Conservation (phyloP, 1,284 basidiomycete species). For the Ceratobasidium sp. region DNA sequence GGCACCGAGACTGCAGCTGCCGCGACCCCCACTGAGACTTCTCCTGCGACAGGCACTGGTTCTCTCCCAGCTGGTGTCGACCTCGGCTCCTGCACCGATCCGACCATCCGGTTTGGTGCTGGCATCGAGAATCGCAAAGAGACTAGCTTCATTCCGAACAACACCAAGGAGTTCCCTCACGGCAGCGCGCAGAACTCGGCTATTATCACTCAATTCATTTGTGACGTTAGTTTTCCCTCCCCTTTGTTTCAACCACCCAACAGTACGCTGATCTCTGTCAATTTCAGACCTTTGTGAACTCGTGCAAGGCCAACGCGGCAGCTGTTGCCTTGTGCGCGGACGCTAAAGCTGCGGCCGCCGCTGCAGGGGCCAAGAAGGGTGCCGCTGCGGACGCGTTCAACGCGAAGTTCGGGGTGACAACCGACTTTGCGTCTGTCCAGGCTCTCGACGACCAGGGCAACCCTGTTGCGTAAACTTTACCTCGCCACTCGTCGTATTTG, state of each 20-base stretch:
- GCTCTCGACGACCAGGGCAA: slow-evolving; percentile 30
- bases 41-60: background rate
- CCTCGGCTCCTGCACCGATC: slow-evolving; percentile 62
- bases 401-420: slow-evolving; percentile 26
- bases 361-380: slow-evolving; percentile 43
- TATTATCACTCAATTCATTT: slow-evolving; percentile 45
- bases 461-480: background rate
- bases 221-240: slow-evolving; percentile 35
- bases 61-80: slow-evolving; percentile 16
- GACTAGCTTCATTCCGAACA: slow-evolving; percentile 48
- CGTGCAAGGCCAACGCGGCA: slow-evolving; percentile 47
- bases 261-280: background rate
- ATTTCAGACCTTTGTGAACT: slow-evolving; percentile 49
- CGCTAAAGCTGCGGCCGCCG: slow-evolving; percentile 45
- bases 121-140: slow-evolving; percentile 48
- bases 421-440: slow-evolving; percentile 36
- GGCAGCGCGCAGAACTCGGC: slow-evolving; percentile 43
- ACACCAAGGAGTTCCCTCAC: slow-evolving; percentile 46
- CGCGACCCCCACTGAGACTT: background rate
- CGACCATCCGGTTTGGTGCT: slow-evolving; percentile 47
- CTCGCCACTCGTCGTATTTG: background rate
- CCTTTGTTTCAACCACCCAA: background rate
- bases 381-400: slow-evolving; percentile 45
- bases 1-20: background rate
- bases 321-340: slow-evolving; percentile 44